Evolutionary conservation across 331 rosid genomes (phyloP), one percentile per base, ranked within the genome.

Genomic region (Cydonia oblonga): DNA sequence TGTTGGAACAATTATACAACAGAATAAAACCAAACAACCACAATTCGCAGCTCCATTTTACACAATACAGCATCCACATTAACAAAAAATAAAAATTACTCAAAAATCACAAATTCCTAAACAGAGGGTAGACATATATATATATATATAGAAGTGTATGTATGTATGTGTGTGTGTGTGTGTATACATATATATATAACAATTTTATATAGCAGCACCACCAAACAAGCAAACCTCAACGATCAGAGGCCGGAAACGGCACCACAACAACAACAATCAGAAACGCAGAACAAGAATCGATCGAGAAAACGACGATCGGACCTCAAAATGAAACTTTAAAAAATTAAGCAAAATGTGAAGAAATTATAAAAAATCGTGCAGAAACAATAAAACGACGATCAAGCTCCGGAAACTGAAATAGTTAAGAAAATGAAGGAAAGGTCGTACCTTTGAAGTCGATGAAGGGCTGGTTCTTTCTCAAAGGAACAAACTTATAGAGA

Each of bases 401-500:
- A 68, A 68, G 51, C 53, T 19, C 46, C 56, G 9, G 14, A 22
- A 28, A 49, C 18, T 4, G 35, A 30, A 19, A 6, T 13, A 35
- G 23, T 29, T 16, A 15, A 15, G 1, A 14, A 44, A 64, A 7
- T 6, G 3, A 60, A 58, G 5, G 20, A 53, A 20, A 15, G 65
- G 70, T 68, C 78, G 68, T 72, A 90, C 81, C 86, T 75, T 38
- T 49, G 54, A 49, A 49, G 20, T 49, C 54, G 54, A 6, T 49
- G 54, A 49, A 49, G 54, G 54, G 20, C 54, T 49, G 54, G 54
- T 18, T 49, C 54, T 6, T 38, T 38, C 42, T 38, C 42, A 13
- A 79, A 85, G 72, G 75, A 76, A 76, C 68, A 80, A 79, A 40
- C 54, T 56, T 20, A 3, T 3, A 28, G 29, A 28, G 29, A 28